Percentiles rank a stretch among this genome's conserved stretches.
phyloP scores from a whole-genome alignment of 2,329 filamentous ascomycete genomes.

The Diplodia mutila region DNA sequence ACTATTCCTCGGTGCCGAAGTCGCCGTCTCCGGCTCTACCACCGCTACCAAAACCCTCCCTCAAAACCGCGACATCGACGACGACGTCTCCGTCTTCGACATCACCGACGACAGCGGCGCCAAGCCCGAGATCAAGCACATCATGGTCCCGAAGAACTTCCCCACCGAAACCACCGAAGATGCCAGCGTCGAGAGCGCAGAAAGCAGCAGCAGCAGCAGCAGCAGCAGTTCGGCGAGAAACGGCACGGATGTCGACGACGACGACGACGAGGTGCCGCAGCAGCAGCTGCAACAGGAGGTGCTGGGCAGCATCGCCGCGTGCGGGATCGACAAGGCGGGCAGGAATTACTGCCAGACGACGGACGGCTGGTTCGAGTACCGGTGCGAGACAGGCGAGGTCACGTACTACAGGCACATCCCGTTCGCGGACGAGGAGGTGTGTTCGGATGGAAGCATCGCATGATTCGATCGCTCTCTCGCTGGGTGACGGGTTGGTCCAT shows the following conservation, averaged over 20 bases:
- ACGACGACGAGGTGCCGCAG: too few relatives aligned
- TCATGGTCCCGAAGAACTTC: not conserved
- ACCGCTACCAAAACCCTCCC: not conserved
- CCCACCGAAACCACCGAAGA: not conserved
- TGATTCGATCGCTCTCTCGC: not conserved
- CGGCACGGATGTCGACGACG: too few relatives aligned
- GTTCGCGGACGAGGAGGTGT: conserved; percentile 1
- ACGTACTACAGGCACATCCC: conserved; percentile 4
- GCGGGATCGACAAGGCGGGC: conserved; percentile 4
- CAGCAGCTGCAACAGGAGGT: not conserved
- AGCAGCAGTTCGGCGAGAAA: not conserved
- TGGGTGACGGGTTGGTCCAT: not conserved
- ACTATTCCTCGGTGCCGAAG: not conserved
- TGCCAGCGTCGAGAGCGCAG: not conserved
- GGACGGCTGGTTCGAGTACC: conserved; percentile 12
- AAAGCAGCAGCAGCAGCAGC: not conserved
- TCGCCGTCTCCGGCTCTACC: too few relatives aligned
- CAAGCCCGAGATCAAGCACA: not conserved
- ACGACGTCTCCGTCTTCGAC: conserved; percentile 3
- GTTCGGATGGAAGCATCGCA: conserved; percentile 7
- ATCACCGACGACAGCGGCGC: not conserved
- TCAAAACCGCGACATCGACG: not conserved
- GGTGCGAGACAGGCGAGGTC: conserved; percentile 11
- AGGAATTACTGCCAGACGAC: conserved; percentile 8
- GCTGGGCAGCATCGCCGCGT: not conserved